Evolutionary conservation across 2,329 filamentous ascomycete species (phyloP).

Genomic region (Fusarium foetens): DNA sequence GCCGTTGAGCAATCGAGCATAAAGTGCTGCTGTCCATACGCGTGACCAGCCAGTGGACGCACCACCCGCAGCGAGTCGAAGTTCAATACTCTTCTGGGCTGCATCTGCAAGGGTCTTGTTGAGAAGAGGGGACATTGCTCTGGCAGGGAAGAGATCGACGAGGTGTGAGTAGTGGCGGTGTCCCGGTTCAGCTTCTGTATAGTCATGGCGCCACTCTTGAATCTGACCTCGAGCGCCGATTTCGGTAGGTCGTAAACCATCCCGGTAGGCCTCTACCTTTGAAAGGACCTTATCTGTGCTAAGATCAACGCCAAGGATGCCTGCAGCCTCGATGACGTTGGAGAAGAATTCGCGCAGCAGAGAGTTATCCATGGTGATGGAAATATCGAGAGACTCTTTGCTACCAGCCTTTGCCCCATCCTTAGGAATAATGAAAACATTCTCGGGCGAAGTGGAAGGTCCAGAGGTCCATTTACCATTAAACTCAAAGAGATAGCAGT

Average conservation of each 20-base stretch:
- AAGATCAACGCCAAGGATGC: accelerated
- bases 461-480: not conserved
- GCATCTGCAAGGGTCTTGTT: not conserved
- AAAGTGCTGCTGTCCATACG: not conserved
- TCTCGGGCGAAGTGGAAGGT: accelerated
- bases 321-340: not conserved
- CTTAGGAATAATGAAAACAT: not conserved
- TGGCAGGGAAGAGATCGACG: not conserved
- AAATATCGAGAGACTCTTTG: not conserved
- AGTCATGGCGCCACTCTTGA: not conserved
- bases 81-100: not conserved
- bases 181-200: accelerated
- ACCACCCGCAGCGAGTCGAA: not conserved
- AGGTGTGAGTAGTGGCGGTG: not conserved
- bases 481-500: not conserved
- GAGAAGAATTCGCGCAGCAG: not conserved
- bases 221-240: not conserved
- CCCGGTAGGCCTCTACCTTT: accelerated
- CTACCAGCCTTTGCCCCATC: not conserved
- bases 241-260: not conserved
- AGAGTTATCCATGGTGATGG: not conserved
- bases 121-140: not conserved
- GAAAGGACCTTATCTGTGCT: not conserved
- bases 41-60: not conserved
- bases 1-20: not conserved